These are phyloP conservation scores for Hyphopichia fennica DNA, from an alignment of 1,139 yeast genomes.

Conservation along the genomic window DNA sequence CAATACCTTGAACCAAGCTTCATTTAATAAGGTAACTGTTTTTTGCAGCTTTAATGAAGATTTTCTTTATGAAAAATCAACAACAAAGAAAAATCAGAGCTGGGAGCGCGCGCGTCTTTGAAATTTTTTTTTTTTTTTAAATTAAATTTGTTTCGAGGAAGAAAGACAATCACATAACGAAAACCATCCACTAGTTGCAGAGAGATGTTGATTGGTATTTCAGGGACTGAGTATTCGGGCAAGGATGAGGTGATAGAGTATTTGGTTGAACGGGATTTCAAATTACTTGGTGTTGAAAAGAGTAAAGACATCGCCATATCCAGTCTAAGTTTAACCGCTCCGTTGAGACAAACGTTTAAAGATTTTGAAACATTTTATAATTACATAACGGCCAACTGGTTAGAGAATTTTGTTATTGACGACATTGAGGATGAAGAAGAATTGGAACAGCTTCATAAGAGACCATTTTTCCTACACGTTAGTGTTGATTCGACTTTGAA, in stretches of 20 bases:
- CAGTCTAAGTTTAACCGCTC: no score
- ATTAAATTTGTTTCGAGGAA: no score
- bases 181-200: no score
- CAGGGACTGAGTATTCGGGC: slow-evolving; percentile 74
- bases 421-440: not conserved
- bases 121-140: no score
- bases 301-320: not conserved
- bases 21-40: no score
- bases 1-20: no score
- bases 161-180: no score
- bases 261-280: slow-evolving; percentile 59
- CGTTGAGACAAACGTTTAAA: slow-evolving; percentile 30
- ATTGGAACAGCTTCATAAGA: slow-evolving; percentile 43
- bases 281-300: slow-evolving; percentile 18
- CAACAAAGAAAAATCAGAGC: no score
- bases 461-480: slow-evolving; percentile 86
- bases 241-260: slow-evolving; percentile 64
- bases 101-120: no score
- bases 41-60: no score
- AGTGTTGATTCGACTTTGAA: slow-evolving; percentile 62
- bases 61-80: no score
- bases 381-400: slow-evolving; percentile 72
- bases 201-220: slow-evolving; percentile 75
- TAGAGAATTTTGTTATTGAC: slow-evolving; percentile 36
- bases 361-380: slow-evolving; percentile 51